Base-by-base conservation (phyloP, 306 rosid species). In the Vigna unguiculata region DNA sequence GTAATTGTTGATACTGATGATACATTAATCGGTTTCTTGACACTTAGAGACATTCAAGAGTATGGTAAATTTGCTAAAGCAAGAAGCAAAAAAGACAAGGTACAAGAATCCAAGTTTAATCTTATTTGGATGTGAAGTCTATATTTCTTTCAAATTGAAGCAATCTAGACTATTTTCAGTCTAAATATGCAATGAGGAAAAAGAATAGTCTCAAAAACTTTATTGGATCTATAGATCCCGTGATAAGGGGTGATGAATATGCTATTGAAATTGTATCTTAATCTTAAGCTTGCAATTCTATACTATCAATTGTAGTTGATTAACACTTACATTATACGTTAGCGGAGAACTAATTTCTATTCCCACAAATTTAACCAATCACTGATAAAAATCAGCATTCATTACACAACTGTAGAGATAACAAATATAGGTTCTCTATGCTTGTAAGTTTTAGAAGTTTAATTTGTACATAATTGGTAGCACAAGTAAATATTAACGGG, bases 21-120 rank as follows among this genome's bases (percentile, higher is more conserved):
- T 38, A 78, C 85, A 69, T 80, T 94, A 78, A 80, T 94, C 67
- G 98, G 98, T 83, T 83, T 90, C 19, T 83, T 94, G 81, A 90
- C 89, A 20, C 93, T 92, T 21, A 53, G 83, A 81, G 95, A 87
- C 87, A 90, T 94, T 72, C 90, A 89, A 82, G 91, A 85, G 72
- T 90, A 82, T 32, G 82, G 89, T 75, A 85, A 80, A 85, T 79
- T 75, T 83, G 86, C 86, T 72, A 84, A 80, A 81, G 60, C 85
- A 69, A 86, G 90, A 84, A 86, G 89, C 77, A 60, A 80, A 78
- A 76, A 61, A 38, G 76, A 91, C 4, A 82, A 94, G 98, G 98
- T 94, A 80, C 71, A 41, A 53, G 25, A 82, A 47, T 75, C 66
- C 17, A 6, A n/a, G 60, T 65, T 73, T 71, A 47, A 74, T 74